These are phyloP conservation scores for Sugiyamaella lignohabitans DNA, from an alignment of 805 yeast genomes.

Conservation along the genomic window DNA sequence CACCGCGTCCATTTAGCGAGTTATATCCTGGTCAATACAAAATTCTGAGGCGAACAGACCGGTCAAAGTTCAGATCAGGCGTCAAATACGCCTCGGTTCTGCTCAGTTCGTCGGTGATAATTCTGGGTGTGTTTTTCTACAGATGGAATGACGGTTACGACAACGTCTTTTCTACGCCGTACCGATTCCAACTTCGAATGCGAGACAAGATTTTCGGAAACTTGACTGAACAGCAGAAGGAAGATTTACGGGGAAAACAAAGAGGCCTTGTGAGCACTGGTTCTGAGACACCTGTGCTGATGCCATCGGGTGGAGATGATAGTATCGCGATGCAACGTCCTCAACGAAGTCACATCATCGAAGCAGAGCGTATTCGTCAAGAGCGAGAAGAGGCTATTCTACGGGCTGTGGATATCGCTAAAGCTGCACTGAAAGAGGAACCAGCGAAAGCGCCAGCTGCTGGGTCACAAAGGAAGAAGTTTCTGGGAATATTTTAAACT, in stretches of 20 bases:
- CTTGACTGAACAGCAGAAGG: conserved; percentile 52
- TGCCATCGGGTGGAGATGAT: conserved; percentile 8
- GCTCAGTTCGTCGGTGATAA: conserved; percentile 24
- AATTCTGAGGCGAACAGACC: conserved; percentile 53
- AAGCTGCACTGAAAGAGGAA: conserved; percentile 19
- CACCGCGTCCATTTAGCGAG: conserved; percentile 70
- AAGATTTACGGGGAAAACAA: conserved; percentile 47
- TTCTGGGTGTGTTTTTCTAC: conserved; percentile 64
- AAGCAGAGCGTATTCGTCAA: conserved; percentile 66
- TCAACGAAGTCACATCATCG: conserved; percentile 61
- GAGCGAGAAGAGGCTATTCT: conserved; percentile 55
- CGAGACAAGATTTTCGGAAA: conserved; percentile 50
- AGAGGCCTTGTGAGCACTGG: conserved; percentile 25
- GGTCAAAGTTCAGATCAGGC: conserved; percentile 53
- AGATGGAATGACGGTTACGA: conserved; percentile 84
- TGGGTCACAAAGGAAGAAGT: conserved; percentile 1
- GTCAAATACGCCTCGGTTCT: conserved; percentile 40
- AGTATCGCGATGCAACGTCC: conserved; percentile 50
- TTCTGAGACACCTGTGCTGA: conserved; percentile 12
- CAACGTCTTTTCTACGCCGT: conserved; percentile 62
- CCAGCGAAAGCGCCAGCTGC: background rate
- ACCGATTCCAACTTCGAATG: conserved; percentile 51
- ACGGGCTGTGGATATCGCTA: conserved; percentile 42
- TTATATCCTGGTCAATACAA: conserved; percentile 75
- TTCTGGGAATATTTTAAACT: conserved; percentile 3